Evolutionary conservation across 306 rosid species (phyloP).

Genomic region (Begonia loranthoides): DNA sequence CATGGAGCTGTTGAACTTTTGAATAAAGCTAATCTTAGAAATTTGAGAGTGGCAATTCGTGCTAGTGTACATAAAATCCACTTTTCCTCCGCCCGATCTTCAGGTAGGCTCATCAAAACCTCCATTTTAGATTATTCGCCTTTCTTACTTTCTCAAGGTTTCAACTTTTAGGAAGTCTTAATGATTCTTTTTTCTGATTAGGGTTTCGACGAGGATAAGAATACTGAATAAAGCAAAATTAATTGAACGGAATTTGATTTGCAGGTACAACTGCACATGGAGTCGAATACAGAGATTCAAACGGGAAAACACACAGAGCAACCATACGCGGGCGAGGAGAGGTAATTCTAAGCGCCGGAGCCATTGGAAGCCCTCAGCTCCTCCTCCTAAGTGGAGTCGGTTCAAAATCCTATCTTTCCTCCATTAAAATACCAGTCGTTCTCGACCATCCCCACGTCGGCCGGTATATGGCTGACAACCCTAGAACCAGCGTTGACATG

Average conservation of each 20-base stretch:
- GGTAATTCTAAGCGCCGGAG: conserved; percentile 20
- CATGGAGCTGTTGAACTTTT: conserved; percentile 26
- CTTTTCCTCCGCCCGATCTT: conserved; percentile 12
- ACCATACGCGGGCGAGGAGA: conserved; percentile 8
- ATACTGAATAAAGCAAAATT: too few species aligned
- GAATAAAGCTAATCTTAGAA: conserved; percentile 6
- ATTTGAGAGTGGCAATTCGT: conserved; percentile 9
- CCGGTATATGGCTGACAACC: conserved; percentile 16
- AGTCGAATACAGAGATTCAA: conserved; percentile 13
- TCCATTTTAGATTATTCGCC: too few species aligned
- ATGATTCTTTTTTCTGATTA: too few species aligned
- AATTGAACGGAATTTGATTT: too few species aligned
- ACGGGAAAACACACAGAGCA: conserved; percentile 12
- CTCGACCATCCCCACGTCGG: conserved; percentile 11
- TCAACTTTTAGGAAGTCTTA: too few species aligned
- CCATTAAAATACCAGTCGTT: neutral
- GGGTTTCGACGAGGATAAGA: too few species aligned
- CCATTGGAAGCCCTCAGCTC: conserved; percentile 23
- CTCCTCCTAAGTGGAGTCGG: conserved; percentile 21
- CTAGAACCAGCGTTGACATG: neutral
- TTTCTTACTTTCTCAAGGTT: too few species aligned
- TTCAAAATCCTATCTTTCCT: conserved; percentile 6
- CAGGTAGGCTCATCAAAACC: neutral
- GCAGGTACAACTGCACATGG: conserved; percentile 8
- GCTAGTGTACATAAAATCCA: conserved; percentile 11